Conservation (phyloP, 148 eudicot species). For the Rhododendron williamsianum region DNA sequence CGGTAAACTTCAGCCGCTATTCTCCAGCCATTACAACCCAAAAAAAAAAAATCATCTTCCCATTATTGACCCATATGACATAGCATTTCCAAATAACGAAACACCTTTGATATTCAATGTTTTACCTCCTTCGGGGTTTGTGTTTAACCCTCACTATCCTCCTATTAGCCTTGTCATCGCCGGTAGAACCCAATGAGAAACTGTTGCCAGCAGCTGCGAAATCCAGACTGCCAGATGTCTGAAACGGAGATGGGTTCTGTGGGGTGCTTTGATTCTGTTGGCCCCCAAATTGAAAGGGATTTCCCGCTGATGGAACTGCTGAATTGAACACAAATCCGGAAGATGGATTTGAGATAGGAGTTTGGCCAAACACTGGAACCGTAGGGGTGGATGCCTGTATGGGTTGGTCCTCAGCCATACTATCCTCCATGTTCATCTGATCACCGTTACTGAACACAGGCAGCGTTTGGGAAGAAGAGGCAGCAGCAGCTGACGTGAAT, state of each 20-base stretch:
- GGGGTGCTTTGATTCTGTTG: conserved; percentile 49
- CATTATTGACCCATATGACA: neutral
- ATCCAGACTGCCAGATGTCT: conserved; percentile 52
- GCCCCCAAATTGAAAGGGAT: conserved; percentile 64
- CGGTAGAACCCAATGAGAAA: conserved; percentile 65
- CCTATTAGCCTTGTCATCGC: conserved; percentile 40
- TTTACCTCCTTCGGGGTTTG: conserved; percentile 45
- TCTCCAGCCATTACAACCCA: neutral
- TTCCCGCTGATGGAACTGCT: conserved; percentile 26
- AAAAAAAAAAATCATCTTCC: neutral
- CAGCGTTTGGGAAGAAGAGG: conserved; percentile 24
- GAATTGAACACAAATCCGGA: conserved; percentile 41
- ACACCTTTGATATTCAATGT: neutral
- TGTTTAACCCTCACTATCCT: conserved; percentile 36
- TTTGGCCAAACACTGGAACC: conserved; percentile 47
- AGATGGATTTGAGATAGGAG: conserved; percentile 30
- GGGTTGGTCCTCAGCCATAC: conserved; percentile 88
- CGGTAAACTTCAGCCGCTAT: neutral
- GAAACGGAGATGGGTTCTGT: conserved; percentile 46
- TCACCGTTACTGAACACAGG: conserved; percentile 44
- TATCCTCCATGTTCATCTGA: conserved; percentile 76
- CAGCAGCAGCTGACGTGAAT: conserved; percentile 28
- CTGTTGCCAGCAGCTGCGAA: conserved; percentile 51
- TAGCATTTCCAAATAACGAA: neutral
- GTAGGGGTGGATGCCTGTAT: conserved; percentile 42